A percentile compares a stretch with the other conserved stretches of the same genome.
Conservation (phyloP, 2,329 filamentous ascomycete genomes). For the Monosporascus ibericus region DNA sequence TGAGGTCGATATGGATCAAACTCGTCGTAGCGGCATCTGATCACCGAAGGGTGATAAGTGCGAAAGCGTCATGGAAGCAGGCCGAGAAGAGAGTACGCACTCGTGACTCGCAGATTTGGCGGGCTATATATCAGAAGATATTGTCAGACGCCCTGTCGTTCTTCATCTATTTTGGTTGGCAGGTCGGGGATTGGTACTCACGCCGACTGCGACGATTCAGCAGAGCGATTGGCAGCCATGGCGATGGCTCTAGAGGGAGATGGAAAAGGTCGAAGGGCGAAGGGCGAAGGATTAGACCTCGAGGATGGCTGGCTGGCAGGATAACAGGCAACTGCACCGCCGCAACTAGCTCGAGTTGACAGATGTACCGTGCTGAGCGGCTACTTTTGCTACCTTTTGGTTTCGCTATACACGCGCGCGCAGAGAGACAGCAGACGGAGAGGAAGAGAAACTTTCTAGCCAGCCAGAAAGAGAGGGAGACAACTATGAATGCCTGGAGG, state of each 20-base stretch:
- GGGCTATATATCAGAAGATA: slow-evolving; percentile 41
- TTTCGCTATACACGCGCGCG: background rate
- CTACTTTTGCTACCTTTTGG: background rate
- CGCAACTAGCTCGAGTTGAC: too few species aligned
- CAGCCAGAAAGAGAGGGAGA: background rate
- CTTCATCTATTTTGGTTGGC: background rate
- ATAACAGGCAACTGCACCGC: background rate
- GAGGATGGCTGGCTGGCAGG: background rate
- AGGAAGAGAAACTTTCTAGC: background rate
- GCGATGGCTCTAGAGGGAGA: background rate
- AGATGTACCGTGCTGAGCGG: background rate
- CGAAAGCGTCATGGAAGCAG: background rate
- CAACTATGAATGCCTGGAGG: too few species aligned
- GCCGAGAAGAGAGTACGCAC: slow-evolving; percentile 45
- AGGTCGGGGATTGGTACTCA: background rate
- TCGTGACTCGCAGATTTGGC: slow-evolving; percentile 88
- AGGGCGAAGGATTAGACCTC: too few species aligned
- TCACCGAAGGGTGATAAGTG: slow-evolving; percentile 3
- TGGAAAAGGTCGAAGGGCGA: background rate
- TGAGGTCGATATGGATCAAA: background rate
- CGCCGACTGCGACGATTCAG: background rate
- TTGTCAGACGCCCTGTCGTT: background rate
- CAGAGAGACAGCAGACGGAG: background rate
- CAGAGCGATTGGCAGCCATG: background rate
- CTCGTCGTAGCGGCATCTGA: background rate